Evolutionary conservation across 106 monocot genomes (phyloP).

Genomic region (Hemerocallis citrina): DNA sequence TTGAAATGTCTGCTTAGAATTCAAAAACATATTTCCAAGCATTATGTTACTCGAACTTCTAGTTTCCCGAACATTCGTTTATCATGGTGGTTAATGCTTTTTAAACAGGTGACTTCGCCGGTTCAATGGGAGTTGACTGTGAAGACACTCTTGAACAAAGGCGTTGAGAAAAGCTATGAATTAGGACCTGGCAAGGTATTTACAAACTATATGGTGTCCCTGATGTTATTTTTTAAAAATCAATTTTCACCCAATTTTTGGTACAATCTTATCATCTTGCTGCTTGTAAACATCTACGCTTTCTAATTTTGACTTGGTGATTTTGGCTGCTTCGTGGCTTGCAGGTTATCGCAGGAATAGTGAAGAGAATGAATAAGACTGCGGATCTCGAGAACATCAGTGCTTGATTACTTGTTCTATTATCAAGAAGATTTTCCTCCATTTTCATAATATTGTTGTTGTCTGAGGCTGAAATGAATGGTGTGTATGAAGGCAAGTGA

Average conservation of each 20-base stretch:
- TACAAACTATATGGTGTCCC: too few relatives aligned
- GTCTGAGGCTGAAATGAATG: too few relatives aligned
- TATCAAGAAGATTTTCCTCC: too few relatives aligned
- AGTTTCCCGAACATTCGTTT: too few relatives aligned
- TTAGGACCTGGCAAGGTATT: slow-evolving; percentile 63
- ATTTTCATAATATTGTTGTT: too few relatives aligned
- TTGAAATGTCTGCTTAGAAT: too few relatives aligned
- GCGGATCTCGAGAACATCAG: slow-evolving; percentile 76
- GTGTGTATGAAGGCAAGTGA: too few relatives aligned
- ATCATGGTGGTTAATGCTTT: too few relatives aligned
- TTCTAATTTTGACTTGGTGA: background rate
- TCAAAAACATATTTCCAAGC: too few relatives aligned
- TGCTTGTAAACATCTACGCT: background rate
- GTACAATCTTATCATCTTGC: background rate
- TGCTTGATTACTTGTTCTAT: slow-evolving; percentile 50
- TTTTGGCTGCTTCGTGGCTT: background rate
- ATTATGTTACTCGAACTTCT: too few relatives aligned
- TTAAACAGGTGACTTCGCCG: slow-evolving; percentile 55
- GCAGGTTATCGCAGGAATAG: slow-evolving; percentile 91
- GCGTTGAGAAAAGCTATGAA: slow-evolving; percentile 63
- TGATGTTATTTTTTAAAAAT: too few relatives aligned
- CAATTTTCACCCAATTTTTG: background rate
- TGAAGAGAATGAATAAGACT: slow-evolving; percentile 81
- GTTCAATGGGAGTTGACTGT: slow-evolving; percentile 70
- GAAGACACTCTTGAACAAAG: slow-evolving; percentile 56